A percentile compares a stretch with the other conserved stretches of the same genome.
Conservation (phyloP, 345 rosid species). For the Pugionium cornutum region DNA sequence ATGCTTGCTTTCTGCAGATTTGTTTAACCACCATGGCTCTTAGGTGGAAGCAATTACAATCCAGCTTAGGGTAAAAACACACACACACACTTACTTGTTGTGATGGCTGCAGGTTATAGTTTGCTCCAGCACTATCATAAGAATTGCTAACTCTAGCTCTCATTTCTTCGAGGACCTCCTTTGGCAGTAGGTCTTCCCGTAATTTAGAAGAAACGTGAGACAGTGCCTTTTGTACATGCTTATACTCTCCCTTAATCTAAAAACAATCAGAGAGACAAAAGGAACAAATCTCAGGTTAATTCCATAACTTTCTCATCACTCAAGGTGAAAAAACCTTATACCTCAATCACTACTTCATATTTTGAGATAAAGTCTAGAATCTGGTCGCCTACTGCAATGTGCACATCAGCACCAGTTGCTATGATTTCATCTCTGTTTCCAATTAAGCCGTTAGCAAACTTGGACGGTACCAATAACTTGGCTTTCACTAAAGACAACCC, state of each 20-base stretch:
- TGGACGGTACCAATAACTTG: slow-evolving; percentile 52
- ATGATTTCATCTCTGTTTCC: slow-evolving; percentile 40
- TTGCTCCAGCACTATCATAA: slow-evolving; percentile 34
- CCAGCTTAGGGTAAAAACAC: not conserved
- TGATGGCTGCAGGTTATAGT: slow-evolving; percentile 26
- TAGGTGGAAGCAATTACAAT: slow-evolving; percentile 4
- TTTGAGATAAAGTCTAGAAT: slow-evolving; percentile 35
- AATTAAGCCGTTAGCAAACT: slow-evolving; percentile 27
- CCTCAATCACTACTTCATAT: slow-evolving; percentile 60
- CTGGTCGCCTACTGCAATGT: slow-evolving; percentile 42
- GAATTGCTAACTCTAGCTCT: slow-evolving; percentile 30
- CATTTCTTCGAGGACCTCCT: slow-evolving; percentile 42
- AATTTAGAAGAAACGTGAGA: slow-evolving; percentile 25
- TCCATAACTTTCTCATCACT: not conserved
- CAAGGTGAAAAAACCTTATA: slow-evolving; percentile 12
- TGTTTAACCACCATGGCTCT: slow-evolving; percentile 24
- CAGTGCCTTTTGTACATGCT: slow-evolving; percentile 35
- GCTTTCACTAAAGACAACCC: slow-evolving; percentile 49
- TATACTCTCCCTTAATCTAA: slow-evolving; percentile 37
- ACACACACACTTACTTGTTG: slow-evolving; percentile 41
- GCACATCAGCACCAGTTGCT: slow-evolving; percentile 48
- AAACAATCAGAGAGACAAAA: slow-evolving; percentile 13
- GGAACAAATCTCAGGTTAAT: slow-evolving; percentile 1
- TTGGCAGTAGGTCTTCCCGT: slow-evolving; percentile 40
- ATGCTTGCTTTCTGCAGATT: slow-evolving; percentile 41